Evolutionary conservation across 2,329 filamentous ascomycete species (phyloP), one percentile per base, ranked within the genome.

Genomic region (Botryotinia calthae): DNA sequence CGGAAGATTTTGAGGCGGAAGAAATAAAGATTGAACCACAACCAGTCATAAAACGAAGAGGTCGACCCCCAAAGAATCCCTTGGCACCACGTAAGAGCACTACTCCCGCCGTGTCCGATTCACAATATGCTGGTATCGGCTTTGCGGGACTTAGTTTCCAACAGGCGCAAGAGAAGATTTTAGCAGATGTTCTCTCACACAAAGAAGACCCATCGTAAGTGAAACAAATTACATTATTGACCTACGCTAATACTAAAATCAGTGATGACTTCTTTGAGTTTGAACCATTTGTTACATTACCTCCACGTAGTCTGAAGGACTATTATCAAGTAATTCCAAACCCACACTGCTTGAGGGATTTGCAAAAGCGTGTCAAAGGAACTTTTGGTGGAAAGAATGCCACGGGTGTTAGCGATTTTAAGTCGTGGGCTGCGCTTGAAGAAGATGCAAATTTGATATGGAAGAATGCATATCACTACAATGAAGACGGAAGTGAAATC

Each of bases 401-500:
- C 10, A 86, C 87, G 4, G 87, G 87, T 1, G 78, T 86, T 7
- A 89, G 85, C 66, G 90, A 94, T 65, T 93, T 94, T 82, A 95
- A 93, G 81, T 92, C 85, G 68, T 98, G 95, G 95, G 87, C 90
- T 72, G 87, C 90, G 0, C 93, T 97, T 76, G 93, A 94, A 80
- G 90, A 94, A 71, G 92, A 93, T 79, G 87, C 93, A 20, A 92
- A 90, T 78, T 86, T 93, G 70, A 90, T 98, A 61, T 98, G 95
- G 95, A 87, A 87, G 66, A 98, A 98, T 81, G 94, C 94, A 0
- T 92, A 90, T 79, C 91, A 91, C 73, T 98, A 95, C 84, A 98
- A 98, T 77, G 93, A 97, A 81, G 94, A 97, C 79, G 93, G 91
- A 6, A 97, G 95, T 79, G 91, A 94, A 25, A 95, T 97, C 69